These are phyloP conservation scores for Diaporthe caulivora DNA, from an alignment of 2,329 filamentous ascomycete species.

Conservation along the genomic window DNA sequence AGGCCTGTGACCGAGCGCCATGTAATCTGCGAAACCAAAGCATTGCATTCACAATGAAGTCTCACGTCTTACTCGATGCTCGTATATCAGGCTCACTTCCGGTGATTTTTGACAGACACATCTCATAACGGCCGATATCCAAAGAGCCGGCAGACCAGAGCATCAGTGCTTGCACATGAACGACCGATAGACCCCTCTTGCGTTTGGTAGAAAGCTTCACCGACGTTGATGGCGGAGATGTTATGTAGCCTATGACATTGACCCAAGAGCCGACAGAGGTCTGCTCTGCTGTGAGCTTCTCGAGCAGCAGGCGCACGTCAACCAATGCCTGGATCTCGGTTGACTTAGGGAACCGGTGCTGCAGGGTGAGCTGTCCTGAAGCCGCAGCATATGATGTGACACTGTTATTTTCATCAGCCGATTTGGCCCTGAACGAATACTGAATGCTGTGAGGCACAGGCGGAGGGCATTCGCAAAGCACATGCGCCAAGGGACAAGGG, in stretches of 20 bases:
- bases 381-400: conserved; percentile 63
- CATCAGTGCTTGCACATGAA: conserved; percentile 78
- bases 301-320: conserved; percentile 78
- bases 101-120: conserved; percentile 58
- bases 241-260: conserved; percentile 87
- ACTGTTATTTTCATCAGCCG: conserved; percentile 52
- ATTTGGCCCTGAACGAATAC: background rate
- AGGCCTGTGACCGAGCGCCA: conserved; percentile 2
- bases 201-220: conserved; percentile 26
- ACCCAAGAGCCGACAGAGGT: conserved; percentile 85
- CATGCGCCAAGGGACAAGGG: background rate
- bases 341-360: conserved; percentile 72
- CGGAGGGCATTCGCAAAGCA: background rate
- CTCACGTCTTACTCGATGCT: background rate
- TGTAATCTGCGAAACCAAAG: conserved; percentile 3
- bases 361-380: conserved; percentile 73
- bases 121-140: conserved; percentile 79
- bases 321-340: conserved; percentile 68
- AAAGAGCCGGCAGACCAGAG: conserved; percentile 83
- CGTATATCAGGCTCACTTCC: background rate
- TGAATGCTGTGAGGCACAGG: background rate
- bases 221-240: conserved; percentile 44
- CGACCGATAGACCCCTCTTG: conserved; percentile 40
- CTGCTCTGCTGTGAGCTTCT: conserved; percentile 71
- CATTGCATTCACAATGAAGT: background rate